Conservation (phyloP, 1,139 yeast species). For the Yamadazyma trypodendri region DNA sequence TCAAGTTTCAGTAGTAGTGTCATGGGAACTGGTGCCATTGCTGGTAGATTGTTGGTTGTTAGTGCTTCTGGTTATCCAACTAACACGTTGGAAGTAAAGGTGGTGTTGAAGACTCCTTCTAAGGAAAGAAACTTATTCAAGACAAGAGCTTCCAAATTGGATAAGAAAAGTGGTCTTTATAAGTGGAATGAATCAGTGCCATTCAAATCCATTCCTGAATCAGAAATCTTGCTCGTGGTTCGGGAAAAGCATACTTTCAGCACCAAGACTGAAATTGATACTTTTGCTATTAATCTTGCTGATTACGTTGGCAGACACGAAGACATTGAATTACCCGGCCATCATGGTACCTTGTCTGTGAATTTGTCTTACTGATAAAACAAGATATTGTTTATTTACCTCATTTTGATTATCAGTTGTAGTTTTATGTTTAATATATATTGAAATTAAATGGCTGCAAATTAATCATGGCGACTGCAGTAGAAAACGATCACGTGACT, state of each 20-base stretch:
- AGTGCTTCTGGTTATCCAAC: slow-evolving; percentile 36
- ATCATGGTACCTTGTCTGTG: slow-evolving; percentile 30
- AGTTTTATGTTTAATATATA: neutral
- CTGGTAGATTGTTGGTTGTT: slow-evolving; percentile 56
- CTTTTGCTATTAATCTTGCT: slow-evolving; percentile 42
- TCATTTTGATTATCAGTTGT: neutral
- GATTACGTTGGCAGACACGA: slow-evolving; percentile 37
- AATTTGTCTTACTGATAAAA: slow-evolving; percentile 10
- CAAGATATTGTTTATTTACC: neutral
- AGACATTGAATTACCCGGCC: slow-evolving; percentile 26
- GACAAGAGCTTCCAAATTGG: slow-evolving; percentile 58
- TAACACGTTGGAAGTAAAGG: slow-evolving; percentile 47
- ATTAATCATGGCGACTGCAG: neutral
- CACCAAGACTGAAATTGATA: slow-evolving; percentile 64
- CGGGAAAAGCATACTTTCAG: slow-evolving; percentile 75
- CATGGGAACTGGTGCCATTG: slow-evolving; percentile 39
- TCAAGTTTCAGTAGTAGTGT: slow-evolving; percentile 39
- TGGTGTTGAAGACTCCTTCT: slow-evolving; percentile 48
- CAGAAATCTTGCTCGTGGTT: slow-evolving; percentile 57
- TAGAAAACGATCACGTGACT: slow-evolving; percentile 10
- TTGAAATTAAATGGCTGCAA: neutral
- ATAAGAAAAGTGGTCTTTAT: slow-evolving; percentile 43
- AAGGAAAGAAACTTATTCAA: slow-evolving; percentile 61
- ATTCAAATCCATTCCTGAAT: slow-evolving; percentile 65
- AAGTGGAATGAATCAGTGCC: slow-evolving; percentile 66